Percentiles rank a stretch among this genome's conserved stretches.
phyloP scores from a whole-genome alignment of 75 land plant genomes.

The Ceratopteris richardii region DNA sequence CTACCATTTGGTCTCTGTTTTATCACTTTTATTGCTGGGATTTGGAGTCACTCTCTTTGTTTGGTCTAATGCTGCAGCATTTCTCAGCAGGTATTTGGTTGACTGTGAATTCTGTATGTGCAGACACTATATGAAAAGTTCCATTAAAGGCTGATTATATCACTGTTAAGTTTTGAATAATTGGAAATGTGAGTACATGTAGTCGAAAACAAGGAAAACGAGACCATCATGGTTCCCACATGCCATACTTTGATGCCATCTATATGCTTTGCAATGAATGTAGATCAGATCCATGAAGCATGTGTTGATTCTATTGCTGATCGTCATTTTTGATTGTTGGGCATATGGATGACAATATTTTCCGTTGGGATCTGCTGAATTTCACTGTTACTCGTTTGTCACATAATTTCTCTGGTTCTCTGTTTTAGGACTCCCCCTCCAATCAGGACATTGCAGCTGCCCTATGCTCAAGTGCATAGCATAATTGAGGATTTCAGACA shows the following conservation, averaged over 20 bases:
- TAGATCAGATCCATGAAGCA: no score
- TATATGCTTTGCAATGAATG: no score
- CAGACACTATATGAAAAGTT: not conserved
- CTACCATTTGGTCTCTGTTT: conserved; percentile 36
- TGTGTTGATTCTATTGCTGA: no score
- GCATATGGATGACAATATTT: no score
- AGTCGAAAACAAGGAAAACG: no score
- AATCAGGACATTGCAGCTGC: conserved; percentile 42
- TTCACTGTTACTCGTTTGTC: no score
- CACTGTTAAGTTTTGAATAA: not conserved
- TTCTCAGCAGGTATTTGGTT: conserved; percentile 37
- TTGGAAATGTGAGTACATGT: conserved; percentile 1
- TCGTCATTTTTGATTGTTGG: no score
- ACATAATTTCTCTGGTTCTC: no score
- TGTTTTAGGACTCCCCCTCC: conserved; percentile 52
- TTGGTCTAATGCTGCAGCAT: conserved; percentile 29
- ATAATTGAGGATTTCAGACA: conserved; percentile 29
- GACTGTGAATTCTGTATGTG: not conserved
- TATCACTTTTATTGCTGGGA: conserved; percentile 21
- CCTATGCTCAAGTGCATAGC: conserved; percentile 39
- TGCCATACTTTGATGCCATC: no score
- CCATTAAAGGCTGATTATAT: not conserved
- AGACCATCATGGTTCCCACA: no score
- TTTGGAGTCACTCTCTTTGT: conserved; percentile 25
- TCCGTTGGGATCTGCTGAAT: no score